Base-by-base conservation (phyloP, 164 flowering plant genomes). In the Litsea cubeba region DNA sequence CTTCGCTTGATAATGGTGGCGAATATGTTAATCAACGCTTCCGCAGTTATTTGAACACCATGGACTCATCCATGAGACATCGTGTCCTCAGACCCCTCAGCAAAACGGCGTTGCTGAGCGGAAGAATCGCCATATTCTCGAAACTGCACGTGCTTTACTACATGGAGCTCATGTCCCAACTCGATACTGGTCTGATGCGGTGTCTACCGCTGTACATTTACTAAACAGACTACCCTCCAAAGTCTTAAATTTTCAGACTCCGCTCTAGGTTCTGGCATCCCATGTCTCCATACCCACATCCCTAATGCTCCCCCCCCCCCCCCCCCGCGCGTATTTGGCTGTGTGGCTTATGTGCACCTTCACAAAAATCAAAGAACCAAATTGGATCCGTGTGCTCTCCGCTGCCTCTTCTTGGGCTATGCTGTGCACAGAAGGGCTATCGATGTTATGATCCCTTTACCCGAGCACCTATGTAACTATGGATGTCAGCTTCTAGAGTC, bases 21-120 rank as follows among this genome's bases (percentile, higher is more conserved):
- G 30, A 62, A 62, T 23, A 62, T 62, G 65, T 62, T 62, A 62
- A 62, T 62, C 10, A 62, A 68, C 75, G 1, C 75, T 73, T 71
- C 30, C 28, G 1, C 28, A 4, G 5, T 1, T 71, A 28, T 58
- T 58, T 28, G 30, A 28, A 28, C 30, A 2, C 4, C 30, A 28
- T 28, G 30, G 30, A 3, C 30, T 28, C 4, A 4, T 28, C 4
- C 4, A 28, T 28, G 30, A 28, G 4, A 28, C 4, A 28, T 28
- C 4, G 30, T 28, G 30, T 28, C 30, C 30, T 28, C 30, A 28
- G 4, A 28, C 4, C 30, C 30, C 30, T 28, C 30, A 28, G 30
- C 26, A 25, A 25, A 25, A 25, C 1, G 26, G 26, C 26, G 1
- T 25, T 25, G 26, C 1, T 25, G 26, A 25, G 26, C 1, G 1